Conservation (phyloP, 1,139 yeast genomes). For the Suhomyces wounanorum region DNA sequence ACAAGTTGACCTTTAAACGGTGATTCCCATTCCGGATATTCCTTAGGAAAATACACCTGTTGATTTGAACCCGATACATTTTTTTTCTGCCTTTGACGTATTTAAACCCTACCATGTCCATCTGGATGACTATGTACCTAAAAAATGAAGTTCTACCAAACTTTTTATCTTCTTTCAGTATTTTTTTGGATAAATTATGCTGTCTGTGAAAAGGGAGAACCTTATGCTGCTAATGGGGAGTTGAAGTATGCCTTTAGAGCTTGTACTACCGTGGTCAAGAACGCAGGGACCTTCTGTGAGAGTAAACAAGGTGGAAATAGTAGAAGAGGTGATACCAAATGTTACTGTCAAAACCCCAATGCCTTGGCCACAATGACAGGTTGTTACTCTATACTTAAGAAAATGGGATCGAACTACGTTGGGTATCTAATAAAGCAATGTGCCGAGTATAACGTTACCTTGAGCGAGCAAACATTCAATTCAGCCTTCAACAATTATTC, state of each 20-base stretch:
- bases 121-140: not conserved
- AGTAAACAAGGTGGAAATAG: not conserved
- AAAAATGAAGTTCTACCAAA: not conserved
- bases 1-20: not conserved
- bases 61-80: no score
- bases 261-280: not conserved
- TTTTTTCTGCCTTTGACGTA: not conserved
- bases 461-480: conserved; percentile 21
- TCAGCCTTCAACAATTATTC: conserved; percentile 22
- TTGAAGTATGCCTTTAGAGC: not conserved
- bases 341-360: conserved; percentile 17
- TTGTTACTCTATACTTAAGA: conserved; percentile 12
- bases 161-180: not conserved
- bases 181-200: not conserved
- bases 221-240: not conserved
- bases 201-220: not conserved
- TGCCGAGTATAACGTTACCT: conserved; percentile 9
- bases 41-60: not conserved
- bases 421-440: conserved; percentile 14
- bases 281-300: not conserved
- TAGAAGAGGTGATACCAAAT: conserved; percentile 5
- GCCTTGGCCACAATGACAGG: conserved; percentile 20
- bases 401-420: not conserved
- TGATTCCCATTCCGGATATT: not conserved
- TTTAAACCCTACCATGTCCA: not conserved